Evolutionary conservation across 768 basidiomycete genomes (phyloP), one percentile per base, ranked within the genome.

Genomic region (Leccinum broughii): DNA sequence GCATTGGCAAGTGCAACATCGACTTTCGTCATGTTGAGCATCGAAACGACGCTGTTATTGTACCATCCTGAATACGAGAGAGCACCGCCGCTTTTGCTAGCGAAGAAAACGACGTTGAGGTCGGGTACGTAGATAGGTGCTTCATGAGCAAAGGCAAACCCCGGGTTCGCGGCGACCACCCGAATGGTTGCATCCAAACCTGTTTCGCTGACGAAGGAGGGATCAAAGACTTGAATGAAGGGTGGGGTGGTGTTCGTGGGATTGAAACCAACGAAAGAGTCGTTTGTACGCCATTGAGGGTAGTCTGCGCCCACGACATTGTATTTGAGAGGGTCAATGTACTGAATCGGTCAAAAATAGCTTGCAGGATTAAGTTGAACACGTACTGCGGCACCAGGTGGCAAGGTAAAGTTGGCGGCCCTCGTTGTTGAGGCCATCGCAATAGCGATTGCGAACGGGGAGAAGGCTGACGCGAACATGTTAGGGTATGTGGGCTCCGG

Each of bases 141-240:
- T 73, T 93, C 92, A 68, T 93, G 90, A 17, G 89, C 90, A 62
- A 90, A 85, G 3, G 86, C 86, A 70, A 86, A 87, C 4, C 79
- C 82, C 3, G 81, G 79, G 59, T 85, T 83, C 8, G 81, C 80
- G 0, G 85, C 84, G 51, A 93, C 82, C 60, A 82, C 70, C 4
- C 81, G 79, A 53, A 92, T 80, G 0, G 81, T 80, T 6, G 90
- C 84, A 26, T 76, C 73, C 4, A 71, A 62, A 1, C 89, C 90
- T 1, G 90, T 80, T 57, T 91, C 76, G 7, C 70, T 58, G 49
- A 87, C 74, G 72, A 92, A 91, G n/a, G 72, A 71, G 3, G 73
- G 69, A 64, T 85, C 77, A 67, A 80, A 82, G 28, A 81, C 70
- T 63, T 85, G 83, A 73, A 91, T 87, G 66, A 87, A 83, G 0